phyloP scores from a whole-genome alignment of 768 basidiomycete species.

The Xerocomus potaroensis region DNA sequence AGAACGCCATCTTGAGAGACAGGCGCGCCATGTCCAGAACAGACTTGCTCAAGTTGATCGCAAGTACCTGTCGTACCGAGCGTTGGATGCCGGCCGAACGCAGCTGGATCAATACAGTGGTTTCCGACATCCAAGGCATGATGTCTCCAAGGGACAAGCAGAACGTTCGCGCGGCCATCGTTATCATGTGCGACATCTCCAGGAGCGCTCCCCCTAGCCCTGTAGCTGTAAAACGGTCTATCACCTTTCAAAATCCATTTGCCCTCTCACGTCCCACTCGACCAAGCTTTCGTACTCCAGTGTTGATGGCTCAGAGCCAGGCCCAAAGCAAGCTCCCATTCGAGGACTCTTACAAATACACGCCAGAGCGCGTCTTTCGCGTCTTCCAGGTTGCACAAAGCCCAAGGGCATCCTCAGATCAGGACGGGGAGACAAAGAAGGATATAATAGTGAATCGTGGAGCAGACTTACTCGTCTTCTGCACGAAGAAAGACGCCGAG shows the following conservation, averaged over 20 bases:
- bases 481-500: conserved; percentile 7
- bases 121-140: conserved; percentile 19
- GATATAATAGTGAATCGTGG: conserved; percentile 15
- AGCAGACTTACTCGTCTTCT: conserved; percentile 23
- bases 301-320: conserved; percentile 2
- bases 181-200: conserved; percentile 24
- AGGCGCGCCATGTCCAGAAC: conserved; percentile 21
- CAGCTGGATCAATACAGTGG: conserved; percentile 18
- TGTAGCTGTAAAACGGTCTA: conserved; percentile 5
- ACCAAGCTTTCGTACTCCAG: conserved; percentile 12
- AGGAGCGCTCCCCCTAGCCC: not conserved
- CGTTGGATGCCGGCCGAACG: conserved; percentile 26
- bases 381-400: conserved; percentile 16
- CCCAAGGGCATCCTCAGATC: not conserved
- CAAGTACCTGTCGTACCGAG: conserved; percentile 13
- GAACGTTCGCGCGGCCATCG: conserved; percentile 6
- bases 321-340: conserved; percentile 17
- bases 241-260: conserved; percentile 16
- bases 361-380: conserved; percentile 15
- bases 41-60: conserved; percentile 18
- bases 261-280: conserved; percentile 4
- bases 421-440: conserved; percentile 5
- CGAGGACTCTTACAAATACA: conserved; percentile 11
- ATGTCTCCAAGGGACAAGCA: conserved; percentile 7
- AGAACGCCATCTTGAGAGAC: conserved; percentile 7